Evolutionary conservation across 768 basidiomycete genomes (phyloP).

Genomic region (Thelephora ganbajun): DNA sequence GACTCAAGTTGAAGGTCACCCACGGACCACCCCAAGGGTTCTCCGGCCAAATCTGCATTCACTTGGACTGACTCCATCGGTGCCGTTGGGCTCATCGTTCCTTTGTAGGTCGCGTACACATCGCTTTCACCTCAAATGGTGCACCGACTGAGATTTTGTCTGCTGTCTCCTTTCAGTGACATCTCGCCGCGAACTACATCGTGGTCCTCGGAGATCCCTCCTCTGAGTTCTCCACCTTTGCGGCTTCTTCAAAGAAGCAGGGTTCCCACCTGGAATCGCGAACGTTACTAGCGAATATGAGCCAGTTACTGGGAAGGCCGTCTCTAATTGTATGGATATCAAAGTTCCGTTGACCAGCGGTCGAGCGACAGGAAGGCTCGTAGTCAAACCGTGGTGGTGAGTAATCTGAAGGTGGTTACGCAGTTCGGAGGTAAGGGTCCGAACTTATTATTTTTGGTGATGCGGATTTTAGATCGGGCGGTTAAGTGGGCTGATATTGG

Average conservation of each 20-base stretch:
- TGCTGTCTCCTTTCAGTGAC: slow-evolving; percentile 23
- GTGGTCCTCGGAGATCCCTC: slow-evolving; percentile 73
- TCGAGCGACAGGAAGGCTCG: slow-evolving; percentile 62
- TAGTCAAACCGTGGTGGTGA: slow-evolving; percentile 71
- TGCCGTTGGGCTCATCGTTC: slow-evolving; percentile 45
- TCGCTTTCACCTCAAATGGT: no score
- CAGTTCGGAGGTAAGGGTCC: slow-evolving; percentile 72
- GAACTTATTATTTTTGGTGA: slow-evolving; percentile 60
- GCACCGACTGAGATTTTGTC: no score
- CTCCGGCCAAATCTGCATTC: slow-evolving; percentile 47
- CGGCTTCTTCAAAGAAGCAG: slow-evolving; percentile 48
- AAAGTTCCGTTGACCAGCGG: slow-evolving; percentile 82
- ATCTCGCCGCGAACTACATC: slow-evolving; percentile 63
- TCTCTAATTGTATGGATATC: slow-evolving; percentile 48
- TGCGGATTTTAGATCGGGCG: slow-evolving; percentile 54
- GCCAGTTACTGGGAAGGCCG: slow-evolving; percentile 51
- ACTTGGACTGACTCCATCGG: slow-evolving; percentile 50
- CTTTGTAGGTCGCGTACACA: no score
- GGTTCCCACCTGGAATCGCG: slow-evolving; percentile 65
- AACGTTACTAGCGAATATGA: slow-evolving; percentile 72
- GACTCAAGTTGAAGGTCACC: no score
- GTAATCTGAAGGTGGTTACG: slow-evolving; percentile 76
- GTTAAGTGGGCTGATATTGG: slow-evolving; percentile 52
- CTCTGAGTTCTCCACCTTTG: slow-evolving; percentile 39
- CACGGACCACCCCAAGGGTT: no score